Conservation (phyloP, 1,284 basidiomycete species). For the Omphalotus olearius region DNA sequence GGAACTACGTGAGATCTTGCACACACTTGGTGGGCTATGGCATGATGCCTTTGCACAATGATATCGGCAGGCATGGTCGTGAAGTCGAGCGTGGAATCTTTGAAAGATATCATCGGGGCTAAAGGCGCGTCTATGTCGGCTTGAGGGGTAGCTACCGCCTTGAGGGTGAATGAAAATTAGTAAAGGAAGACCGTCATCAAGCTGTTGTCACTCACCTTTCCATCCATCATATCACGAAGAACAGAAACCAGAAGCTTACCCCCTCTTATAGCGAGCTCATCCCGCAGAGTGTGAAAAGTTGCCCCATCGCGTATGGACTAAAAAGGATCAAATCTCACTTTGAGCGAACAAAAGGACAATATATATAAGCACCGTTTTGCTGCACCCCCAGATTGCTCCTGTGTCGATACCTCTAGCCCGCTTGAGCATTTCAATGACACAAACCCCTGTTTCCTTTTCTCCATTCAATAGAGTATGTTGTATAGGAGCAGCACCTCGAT, state of each 20-base stretch:
- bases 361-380: conserved; percentile 34
- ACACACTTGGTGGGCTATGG: conserved; percentile 67
- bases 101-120: conserved; percentile 60
- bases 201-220: conserved; percentile 37
- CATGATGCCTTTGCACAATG: conserved; percentile 62
- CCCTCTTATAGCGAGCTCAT: conserved; percentile 60
- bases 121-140: conserved; percentile 32
- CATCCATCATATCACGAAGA: conserved; percentile 56
- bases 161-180: conserved; percentile 1
- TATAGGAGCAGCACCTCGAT: conserved; percentile 90
- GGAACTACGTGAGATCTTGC: conserved; percentile 4
- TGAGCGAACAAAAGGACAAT: no score
- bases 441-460: conserved; percentile 63
- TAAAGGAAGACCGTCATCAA: background rate
- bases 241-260: conserved; percentile 70
- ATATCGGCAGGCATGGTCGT: conserved; percentile 45
- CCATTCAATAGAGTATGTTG: conserved; percentile 78
- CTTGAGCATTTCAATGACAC: conserved; percentile 62
- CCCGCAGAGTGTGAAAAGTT: conserved; percentile 58
- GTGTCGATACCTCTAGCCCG: conserved; percentile 55
- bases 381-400: conserved; percentile 52
- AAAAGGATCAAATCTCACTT: background rate
- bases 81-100: conserved; percentile 59
- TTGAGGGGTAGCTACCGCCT: conserved; percentile 42
- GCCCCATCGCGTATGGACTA: conserved; percentile 41